These are phyloP conservation scores for Alternaria gansuensis DNA, from an alignment of 2,329 filamentous ascomycete species.

Conservation along the genomic window DNA sequence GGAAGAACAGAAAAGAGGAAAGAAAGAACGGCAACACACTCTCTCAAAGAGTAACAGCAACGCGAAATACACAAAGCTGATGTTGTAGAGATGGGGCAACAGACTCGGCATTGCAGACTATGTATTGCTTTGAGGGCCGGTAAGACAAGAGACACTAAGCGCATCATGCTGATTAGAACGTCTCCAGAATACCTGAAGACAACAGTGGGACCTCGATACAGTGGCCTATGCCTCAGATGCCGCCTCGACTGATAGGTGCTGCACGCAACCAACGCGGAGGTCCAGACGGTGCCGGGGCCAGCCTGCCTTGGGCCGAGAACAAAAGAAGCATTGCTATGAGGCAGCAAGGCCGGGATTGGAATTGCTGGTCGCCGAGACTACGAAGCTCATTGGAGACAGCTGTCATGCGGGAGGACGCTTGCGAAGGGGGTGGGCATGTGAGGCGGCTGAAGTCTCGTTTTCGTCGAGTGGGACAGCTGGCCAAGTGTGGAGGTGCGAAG, in stretches of 20 bases:
- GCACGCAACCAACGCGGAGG: slow-evolving; percentile 45
- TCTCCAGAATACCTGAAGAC: slow-evolving; percentile 36
- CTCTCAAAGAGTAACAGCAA: slow-evolving; percentile 48
- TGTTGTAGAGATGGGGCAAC: slow-evolving; percentile 32
- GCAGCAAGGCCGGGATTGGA: slow-evolving; percentile 39
- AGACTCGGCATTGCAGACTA: slow-evolving; percentile 44
- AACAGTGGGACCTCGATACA: slow-evolving; percentile 40
- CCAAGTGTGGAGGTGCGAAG: slow-evolving; percentile 29
- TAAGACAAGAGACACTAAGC: slow-evolving; percentile 37
- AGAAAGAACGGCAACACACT: slow-evolving; percentile 37
- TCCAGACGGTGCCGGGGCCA: slow-evolving; percentile 45
- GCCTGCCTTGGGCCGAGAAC: slow-evolving; percentile 27
- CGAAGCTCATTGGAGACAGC: slow-evolving; percentile 35
- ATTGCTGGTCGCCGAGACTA: slow-evolving; percentile 21
- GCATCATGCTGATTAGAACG: slow-evolving; percentile 41
- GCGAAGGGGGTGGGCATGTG: slow-evolving; percentile 25
- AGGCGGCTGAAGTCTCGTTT: slow-evolving; percentile 48
- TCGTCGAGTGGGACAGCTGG: slow-evolving; percentile 31
- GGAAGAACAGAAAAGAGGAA: slow-evolving; percentile 29
- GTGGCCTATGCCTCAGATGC: slow-evolving; percentile 44
- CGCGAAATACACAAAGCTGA: slow-evolving; percentile 29
- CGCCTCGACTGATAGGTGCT: slow-evolving; percentile 36
- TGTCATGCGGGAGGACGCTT: slow-evolving; percentile 34
- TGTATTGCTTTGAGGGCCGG: slow-evolving; percentile 42
- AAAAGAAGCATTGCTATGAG: slow-evolving; percentile 37